Evolutionary conservation across 306 rosid genomes (phyloP).

Genomic region (Citrullus amarus): DNA sequence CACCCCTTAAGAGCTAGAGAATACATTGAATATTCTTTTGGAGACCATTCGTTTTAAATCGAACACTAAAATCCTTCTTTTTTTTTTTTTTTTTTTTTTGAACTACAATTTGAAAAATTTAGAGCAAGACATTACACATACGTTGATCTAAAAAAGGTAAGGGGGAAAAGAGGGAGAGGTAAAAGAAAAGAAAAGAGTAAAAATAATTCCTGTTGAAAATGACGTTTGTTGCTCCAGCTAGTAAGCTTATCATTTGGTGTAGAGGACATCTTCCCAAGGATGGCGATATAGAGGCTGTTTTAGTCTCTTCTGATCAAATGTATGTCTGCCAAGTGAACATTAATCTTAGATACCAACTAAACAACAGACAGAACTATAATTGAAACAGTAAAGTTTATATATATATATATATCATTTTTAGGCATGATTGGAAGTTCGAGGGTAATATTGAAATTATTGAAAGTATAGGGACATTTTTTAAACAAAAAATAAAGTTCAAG

Average conservation of each 20-base stretch:
- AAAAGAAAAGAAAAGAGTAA: not conserved
- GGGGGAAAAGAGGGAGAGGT: not conserved
- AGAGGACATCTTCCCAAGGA: constrained; percentile 99
- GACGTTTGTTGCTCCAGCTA: constrained; percentile 2
- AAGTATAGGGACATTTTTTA: too few species aligned
- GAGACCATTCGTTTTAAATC: not conserved
- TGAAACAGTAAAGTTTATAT: too few species aligned
- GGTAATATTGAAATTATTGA: too few species aligned
- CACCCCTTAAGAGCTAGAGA: not conserved
- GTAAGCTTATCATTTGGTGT: constrained; percentile 61
- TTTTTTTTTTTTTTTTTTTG: not conserved
- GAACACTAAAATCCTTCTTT: not conserved
- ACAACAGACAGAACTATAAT: too few species aligned
- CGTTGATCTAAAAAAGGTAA: not conserved
- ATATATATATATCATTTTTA: too few species aligned
- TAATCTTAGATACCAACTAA: not conserved
- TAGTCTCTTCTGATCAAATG: constrained; percentile 97
- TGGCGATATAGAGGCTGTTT: constrained; percentile 98
- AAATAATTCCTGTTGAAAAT: not conserved
- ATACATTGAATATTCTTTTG: not conserved
- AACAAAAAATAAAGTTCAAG: too few species aligned
- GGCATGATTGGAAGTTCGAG: too few species aligned
- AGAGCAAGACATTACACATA: not conserved
- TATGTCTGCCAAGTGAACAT: constrained; percentile 42
- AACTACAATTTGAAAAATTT: not conserved